A percentile compares a stretch with the other conserved stretches of the same genome.
Conservation (phyloP, 176 grass and related monocot genomes). For the Calamus simplicifolius region DNA sequence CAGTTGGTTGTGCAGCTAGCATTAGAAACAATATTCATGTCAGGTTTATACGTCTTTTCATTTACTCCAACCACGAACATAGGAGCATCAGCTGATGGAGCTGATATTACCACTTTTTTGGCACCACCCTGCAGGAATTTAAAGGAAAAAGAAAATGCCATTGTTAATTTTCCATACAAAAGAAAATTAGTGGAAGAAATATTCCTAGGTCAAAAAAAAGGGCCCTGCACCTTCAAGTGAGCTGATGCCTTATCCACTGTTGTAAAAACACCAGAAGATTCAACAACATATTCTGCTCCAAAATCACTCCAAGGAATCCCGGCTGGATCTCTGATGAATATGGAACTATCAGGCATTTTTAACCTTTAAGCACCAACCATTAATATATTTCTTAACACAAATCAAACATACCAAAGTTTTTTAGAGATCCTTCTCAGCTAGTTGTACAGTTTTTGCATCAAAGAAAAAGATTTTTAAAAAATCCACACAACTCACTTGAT, state of each 20-base stretch:
- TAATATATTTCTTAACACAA: neutral
- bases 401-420: too few species aligned
- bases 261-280: conserved; percentile 96
- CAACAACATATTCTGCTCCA: conserved; percentile 87
- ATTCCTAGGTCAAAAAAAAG: neutral
- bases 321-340: conserved; percentile 60
- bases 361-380: neutral
- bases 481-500: too few species aligned
- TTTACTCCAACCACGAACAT: conserved; percentile 99
- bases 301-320: conserved; percentile 84
- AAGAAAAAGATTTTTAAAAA: too few species aligned
- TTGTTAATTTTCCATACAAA: too few species aligned
- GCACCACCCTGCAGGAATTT: conserved; percentile 59
- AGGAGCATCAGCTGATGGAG: conserved; percentile 90
- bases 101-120: conserved; percentile 98
- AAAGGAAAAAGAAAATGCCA: neutral
- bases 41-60: conserved; percentile 66
- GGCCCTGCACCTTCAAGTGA: conserved; percentile 64
- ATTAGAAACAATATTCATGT: conserved; percentile 96
- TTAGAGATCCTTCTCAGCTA: too few species aligned
- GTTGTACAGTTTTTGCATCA: too few species aligned
- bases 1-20: conserved; percentile 98
- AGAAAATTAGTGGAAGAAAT: neutral
- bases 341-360: conserved; percentile 7
- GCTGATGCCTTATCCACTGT: conserved; percentile 65